Evolutionary conservation across 2,329 filamentous ascomycete species (phyloP).

Genomic region (Grosmannia serpens): DNA sequence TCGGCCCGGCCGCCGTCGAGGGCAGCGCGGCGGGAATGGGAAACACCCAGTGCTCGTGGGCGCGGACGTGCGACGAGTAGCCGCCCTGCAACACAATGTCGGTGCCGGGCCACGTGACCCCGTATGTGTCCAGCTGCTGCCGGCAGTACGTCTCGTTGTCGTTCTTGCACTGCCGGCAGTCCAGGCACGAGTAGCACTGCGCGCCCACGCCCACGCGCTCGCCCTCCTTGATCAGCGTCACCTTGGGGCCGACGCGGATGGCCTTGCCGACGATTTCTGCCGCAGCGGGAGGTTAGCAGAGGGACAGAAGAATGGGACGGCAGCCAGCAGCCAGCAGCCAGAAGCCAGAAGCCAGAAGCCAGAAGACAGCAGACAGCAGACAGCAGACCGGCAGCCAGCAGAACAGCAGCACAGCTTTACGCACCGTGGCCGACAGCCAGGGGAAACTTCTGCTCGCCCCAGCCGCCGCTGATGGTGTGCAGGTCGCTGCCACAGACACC

Average conservation of each 20-base stretch:
- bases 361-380: neutral
- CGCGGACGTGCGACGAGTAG: slow-evolving; percentile 25
- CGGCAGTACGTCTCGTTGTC: slow-evolving; percentile 59
- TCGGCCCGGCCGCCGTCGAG: slow-evolving; percentile 55
- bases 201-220: slow-evolving; percentile 59
- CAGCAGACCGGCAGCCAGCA: neutral
- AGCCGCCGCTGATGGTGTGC: slow-evolving; percentile 59
- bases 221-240: slow-evolving; percentile 47
- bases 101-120: slow-evolving; percentile 35
- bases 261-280: slow-evolving; percentile 59
- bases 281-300: neutral
- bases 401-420: neutral
- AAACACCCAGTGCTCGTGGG: slow-evolving; percentile 64
- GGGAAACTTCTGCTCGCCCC: slow-evolving; percentile 51
- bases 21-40: slow-evolving; percentile 65
- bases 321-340: neutral
- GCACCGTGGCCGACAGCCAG: slow-evolving; percentile 57
- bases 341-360: neutral
- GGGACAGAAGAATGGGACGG: neutral
- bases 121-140: slow-evolving; percentile 50
- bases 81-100: slow-evolving; percentile 50
- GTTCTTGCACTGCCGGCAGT: slow-evolving; percentile 53
- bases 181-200: slow-evolving; percentile 52
- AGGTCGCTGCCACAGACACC: slow-evolving; percentile 65
- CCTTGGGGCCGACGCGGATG: slow-evolving; percentile 53